Evolutionary conservation across 139 green algal species (phyloP), one percentile per base, ranked within the genome.

Genomic region (Chlamydomonas incerta): DNA sequence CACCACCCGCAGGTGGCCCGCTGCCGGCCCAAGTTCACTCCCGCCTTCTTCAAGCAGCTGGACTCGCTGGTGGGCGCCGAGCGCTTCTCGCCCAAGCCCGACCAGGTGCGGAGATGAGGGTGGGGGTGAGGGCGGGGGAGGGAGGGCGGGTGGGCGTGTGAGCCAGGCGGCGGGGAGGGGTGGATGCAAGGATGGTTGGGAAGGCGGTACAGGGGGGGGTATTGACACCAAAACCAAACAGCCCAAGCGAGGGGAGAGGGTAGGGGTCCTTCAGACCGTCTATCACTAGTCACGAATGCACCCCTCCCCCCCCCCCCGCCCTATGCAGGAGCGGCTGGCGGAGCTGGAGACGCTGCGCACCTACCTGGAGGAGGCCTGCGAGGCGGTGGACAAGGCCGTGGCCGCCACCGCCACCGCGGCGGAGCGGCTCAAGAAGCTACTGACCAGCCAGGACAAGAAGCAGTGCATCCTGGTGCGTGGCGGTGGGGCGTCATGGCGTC

Each of bases 301-400:
- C n/a, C 18, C 58, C 18, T 28, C 18, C 58, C 58, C 4, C 14
- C 58, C 58, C 58, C 58, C 13, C 58, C 58, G 26, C n/a, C 29
- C 63, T 3, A 29, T 9, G 6, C 63, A 23, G 60, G 94, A 96
- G 13, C 74, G 81, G 14, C 85, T 99, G 33, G 95, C 90, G 17
- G 96, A 99, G 93, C 90, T 99, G 50, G 94, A 98, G 33, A 79
- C 81, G n/a, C 90, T 99, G 37, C 87, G 93, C n/a, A 82, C 96
- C 23, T 96, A 97, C 50, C 85, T 98, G 3, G 88, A 94, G 81
- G 88, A 95, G 46, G 94, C 86, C 2, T 31, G 91, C 0, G 92
- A 90, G 26, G 92, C 92, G 8, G 80, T 98, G 35, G 96, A 98
- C 87, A 88, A 90, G 63, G 85, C 89, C n/a, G 91, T 92, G 2